Base-by-base conservation (phyloP, 805 yeast species). In the Saccharomycopsis sp. region DNA sequence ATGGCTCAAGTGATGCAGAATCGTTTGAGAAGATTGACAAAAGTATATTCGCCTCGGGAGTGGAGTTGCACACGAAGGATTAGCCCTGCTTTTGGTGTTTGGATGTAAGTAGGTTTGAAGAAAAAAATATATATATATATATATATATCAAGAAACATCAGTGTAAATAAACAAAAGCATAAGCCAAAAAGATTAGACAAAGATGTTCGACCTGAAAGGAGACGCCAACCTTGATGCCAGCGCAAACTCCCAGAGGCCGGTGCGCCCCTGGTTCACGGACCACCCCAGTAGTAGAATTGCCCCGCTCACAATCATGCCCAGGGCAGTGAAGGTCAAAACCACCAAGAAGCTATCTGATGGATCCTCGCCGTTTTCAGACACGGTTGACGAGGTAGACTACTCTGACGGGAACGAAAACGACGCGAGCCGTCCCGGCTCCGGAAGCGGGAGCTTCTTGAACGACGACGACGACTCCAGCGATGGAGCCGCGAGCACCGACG, bases 251-350 rank as follows among this genome's bases (percentile, higher is more conserved):
- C n/a, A n/a, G n/a, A n/a, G n/a, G n/a, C n/a, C n/a, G n/a, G n/a
- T n/a, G n/a, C n/a, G 41, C 17, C 34, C 48, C 3, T 45, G 48
- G 48, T 41, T 36, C 33, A 37, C 20, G 4, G 45, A 41, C 6
- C 23, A 30, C 17, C 19, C 39, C 12, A 30, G 25, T 20, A 20
- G 39, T 3, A 36, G 48, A 30, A 34, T 37, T 4, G 31, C 39
- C 4, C 49, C 49, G 8, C 42, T 43, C 17, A 22, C 42, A 3
- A 26, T 46, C 5, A 25, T 39, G 7, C 48, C 49, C 7, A 38
- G 49, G 29, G 21, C 47, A 3, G 29, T n/a, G n/a, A n/a, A n/a
- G n/a, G n/a, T 36, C 3, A 33, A 33, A n/a, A 21, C 38, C 3
- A 32, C 22, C 9, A 42, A 36, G n/a, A 26, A 33, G 4, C 27